These are phyloP conservation scores for Allium sativum DNA, from an alignment of 106 monocot genomes.

Conservation along the genomic window DNA sequence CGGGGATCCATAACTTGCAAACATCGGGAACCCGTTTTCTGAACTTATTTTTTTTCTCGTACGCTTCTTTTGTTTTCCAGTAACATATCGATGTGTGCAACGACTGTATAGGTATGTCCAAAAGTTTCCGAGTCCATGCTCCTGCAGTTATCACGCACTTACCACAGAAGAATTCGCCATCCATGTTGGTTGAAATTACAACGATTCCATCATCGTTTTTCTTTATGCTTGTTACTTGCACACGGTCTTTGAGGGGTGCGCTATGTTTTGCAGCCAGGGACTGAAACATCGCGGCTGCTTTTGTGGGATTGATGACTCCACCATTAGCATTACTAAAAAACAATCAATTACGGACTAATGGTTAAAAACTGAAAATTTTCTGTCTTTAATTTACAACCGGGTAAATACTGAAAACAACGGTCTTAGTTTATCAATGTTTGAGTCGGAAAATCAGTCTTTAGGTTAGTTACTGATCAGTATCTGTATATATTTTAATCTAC, in stretches of 20 bases:
- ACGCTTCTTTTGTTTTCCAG: conserved; percentile 51
- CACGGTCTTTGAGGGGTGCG: conserved; percentile 46
- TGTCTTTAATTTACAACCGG: too few relatives aligned
- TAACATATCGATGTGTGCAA: conserved; percentile 63
- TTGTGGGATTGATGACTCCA: conserved; percentile 4
- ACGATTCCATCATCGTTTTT: conserved; percentile 6
- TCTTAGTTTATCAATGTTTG: too few relatives aligned
- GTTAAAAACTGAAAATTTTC: too few relatives aligned
- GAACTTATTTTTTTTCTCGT: conserved; percentile 19
- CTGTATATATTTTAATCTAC: too few relatives aligned
- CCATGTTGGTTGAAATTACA: conserved; percentile 23
- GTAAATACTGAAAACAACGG: too few relatives aligned
- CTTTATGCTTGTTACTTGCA: conserved; percentile 27
- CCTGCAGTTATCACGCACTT: conserved; percentile 75
- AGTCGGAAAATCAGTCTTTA: too few relatives aligned
- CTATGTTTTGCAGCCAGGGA: conserved; percentile 39
- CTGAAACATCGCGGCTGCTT: conserved; percentile 93
- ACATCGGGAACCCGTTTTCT: conserved; percentile 63
- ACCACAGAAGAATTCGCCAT: conserved; percentile 12
- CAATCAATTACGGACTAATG: too few relatives aligned
- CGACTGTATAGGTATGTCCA: conserved; percentile 58
- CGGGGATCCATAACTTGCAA: conserved; percentile 63
- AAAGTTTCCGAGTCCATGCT: conserved; percentile 60
- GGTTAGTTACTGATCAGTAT: too few relatives aligned
- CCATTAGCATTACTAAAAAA: too few relatives aligned